Evolutionary conservation across 1,139 yeast species (phyloP), one percentile per base, ranked within the genome.

Genomic region (Yamadazyma membranifaciens): DNA sequence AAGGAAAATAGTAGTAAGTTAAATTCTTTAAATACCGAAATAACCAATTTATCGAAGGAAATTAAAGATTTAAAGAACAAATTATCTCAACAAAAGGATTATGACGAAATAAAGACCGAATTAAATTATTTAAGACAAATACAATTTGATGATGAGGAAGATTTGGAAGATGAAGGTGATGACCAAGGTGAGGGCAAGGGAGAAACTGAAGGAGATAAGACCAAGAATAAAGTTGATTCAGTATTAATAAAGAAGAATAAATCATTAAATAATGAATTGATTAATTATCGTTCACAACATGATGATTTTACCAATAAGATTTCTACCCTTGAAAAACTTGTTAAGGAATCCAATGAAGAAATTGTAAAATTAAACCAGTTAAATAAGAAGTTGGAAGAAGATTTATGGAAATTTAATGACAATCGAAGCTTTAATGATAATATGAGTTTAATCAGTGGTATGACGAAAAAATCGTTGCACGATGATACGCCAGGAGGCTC

Each of bases 81-180:
- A 41, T 56, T 81, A 34, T 65, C 63, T 2, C 60, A 63, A 33
- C 73, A 78, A 27, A 63, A 69, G 3, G 91, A 84, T 56, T 89
- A 91, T 59, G 89, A 85, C 41, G 88, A 86, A 48, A 61, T 89
- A 38, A 88, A 87, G 59, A 76, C 77, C 38, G 96, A 89, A 55
- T 66, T 89, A 45, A 76, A 73, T 15, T 76, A 88, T 22, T 61
- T 91, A 46, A 81, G 87, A 55, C 82, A 81, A 47, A 82, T 87
- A 32, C 89, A 87, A 55, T 85, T 86, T 63, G 92, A 81, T 11
- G 74, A 65, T 43, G 70, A 58, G 17, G 65, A 57, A 11, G 65
- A 56, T 1, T 65, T 56, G 7, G 59, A 35, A 10, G 51, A 47
- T 2, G 57, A 47, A 11, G 45, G 40, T 1, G 45, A 33, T 2